Evolutionary conservation across 192 early-diverging fungal species (phyloP), one percentile per base, ranked within the genome.

Genomic region (Linderina pennispora): DNA sequence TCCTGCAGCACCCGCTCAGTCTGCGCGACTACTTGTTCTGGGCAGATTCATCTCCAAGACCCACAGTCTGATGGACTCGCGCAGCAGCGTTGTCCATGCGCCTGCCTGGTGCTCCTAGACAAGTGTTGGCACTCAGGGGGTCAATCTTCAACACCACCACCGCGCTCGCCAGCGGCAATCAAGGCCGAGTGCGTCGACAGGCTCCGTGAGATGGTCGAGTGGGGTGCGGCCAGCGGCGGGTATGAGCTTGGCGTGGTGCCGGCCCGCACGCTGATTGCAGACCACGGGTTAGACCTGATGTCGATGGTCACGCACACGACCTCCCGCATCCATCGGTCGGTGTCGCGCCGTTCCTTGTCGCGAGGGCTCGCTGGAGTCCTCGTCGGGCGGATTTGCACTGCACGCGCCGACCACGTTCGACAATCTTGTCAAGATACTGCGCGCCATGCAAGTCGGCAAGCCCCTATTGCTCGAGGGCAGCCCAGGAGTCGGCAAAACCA

Each of bases 401-500:
- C 53, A 88, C 14, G 94, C 94, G 2, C 93, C 93, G 4, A 99
- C 94, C 5, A 96, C 96, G 11, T 76, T 80, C 10, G 78, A 86
- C 50, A 99, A 99, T 50, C 70, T 85, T 15, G 74, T 86, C 58
- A 79, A 89, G 16, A 79, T 97, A 4, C 77, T 97, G 40, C 80
- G 94, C 6, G 91, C 90, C 3, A 71, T 99, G 74, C 93, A 95
- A 50, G 73, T 97, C 7, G 71, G 75, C 36, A 95, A 95, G 62
- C 91, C 97, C 3, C 80, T 99, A 13, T 67, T 99, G 31, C 64
- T 99, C 13, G 97, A 99, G 72, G 97, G 97, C 43, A 92, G 88
- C 32, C 97, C 97, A 1, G 97, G 97, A 20, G 94, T 95, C 3
- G 97, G 97, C 43, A 99, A 99, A 55, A 96, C 92, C 6, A 87